phyloP scores from a whole-genome alignment of 75 land plant species.

The Azolla pinnata region DNA sequence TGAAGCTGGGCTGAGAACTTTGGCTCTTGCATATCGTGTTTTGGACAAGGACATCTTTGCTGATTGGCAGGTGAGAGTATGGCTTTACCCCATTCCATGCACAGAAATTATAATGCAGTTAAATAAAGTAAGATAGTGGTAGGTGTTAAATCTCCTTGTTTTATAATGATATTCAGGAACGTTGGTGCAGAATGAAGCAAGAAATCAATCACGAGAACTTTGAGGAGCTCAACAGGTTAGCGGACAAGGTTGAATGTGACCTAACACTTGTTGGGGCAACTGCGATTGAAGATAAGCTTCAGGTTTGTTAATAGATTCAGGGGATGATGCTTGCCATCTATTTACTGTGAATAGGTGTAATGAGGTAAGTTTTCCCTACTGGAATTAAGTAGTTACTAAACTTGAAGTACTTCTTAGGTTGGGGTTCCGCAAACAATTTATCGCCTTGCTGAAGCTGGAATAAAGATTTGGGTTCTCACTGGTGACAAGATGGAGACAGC shows the following conservation, averaged over 20 bases:
- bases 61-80: conserved; percentile 22
- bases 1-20: conserved; percentile 39
- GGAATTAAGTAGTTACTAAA: no score
- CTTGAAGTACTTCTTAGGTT: conserved; percentile 14
- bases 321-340: background rate
- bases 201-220: conserved; percentile 6
- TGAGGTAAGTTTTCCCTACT: no score
- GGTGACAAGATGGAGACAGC: conserved; percentile 35
- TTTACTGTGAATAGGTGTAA: no score
- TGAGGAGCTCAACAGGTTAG: conserved; percentile 9
- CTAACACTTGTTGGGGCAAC: conserved; percentile 36
- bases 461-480: conserved; percentile 33
- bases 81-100: no score
- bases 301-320: conserved; percentile 8
- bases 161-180: conserved; percentile 7
- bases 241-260: conserved; percentile 25
- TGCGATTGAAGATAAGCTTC: conserved; percentile 42
- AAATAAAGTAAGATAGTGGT: no score
- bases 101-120: no score
- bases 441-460: conserved; percentile 22
- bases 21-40: conserved; percentile 29
- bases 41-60: conserved; percentile 22
- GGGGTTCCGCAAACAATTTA: conserved; percentile 24
- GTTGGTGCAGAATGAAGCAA: conserved; percentile 15
- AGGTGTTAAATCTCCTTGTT: background rate